Percentiles rank a stretch among this genome's conserved stretches.
Conservation (phyloP, 2,329 filamentous ascomycete species). For the Tolypocladium endophyticum region DNA sequence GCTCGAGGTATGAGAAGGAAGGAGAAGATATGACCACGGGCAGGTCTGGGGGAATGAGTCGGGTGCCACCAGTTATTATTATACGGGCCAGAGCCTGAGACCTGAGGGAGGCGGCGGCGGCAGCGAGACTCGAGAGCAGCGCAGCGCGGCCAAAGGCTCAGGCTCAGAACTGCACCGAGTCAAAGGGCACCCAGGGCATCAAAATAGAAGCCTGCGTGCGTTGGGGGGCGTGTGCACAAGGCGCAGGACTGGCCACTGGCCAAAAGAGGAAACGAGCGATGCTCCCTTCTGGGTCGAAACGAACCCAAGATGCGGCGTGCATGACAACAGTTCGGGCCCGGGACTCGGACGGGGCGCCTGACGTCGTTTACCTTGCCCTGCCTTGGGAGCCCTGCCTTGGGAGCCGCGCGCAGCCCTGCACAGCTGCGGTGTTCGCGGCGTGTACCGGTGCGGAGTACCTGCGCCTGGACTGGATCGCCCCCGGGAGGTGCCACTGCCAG, state of each 20-base stretch:
- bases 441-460: not conserved
- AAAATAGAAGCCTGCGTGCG: not conserved
- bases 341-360: not conserved
- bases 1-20: conserved; percentile 2
- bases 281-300: not conserved
- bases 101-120: not conserved
- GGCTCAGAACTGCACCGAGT: not conserved
- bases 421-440: not conserved
- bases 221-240: not conserved
- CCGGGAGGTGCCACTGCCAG: not conserved
- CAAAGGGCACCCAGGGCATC: not conserved
- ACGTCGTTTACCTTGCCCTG: not conserved
- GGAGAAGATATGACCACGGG: conserved; percentile 13
- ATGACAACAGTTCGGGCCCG: not conserved
- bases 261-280: not conserved
- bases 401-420: not conserved
- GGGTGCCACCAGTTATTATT: conserved; percentile 1
- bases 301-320: not conserved
- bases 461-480: not conserved
- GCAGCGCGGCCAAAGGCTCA: not conserved
- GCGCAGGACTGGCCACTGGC: not conserved
- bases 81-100: not conserved
- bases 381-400: too few relatives aligned
- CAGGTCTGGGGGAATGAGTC: conserved; percentile 13
- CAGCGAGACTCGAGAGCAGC: not conserved